Base-by-base conservation (phyloP, 2,329 filamentous ascomycete species). In the Hypoxylon sp. region DNA sequence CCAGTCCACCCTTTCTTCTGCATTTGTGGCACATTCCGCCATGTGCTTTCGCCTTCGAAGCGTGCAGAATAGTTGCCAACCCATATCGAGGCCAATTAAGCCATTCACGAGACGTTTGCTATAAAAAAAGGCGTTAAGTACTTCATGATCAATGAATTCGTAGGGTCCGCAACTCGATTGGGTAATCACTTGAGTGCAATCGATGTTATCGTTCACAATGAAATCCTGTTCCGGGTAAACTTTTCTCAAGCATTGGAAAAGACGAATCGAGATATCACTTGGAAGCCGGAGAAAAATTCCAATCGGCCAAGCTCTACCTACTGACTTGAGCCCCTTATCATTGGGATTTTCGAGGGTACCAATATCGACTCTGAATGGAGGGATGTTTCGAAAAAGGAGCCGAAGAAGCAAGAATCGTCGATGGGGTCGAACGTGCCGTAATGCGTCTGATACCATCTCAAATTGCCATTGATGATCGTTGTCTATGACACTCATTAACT, bases 251-350 rank as follows among this genome's bases (percentile, higher is more conserved):
- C 25, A 12, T 2, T 51, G 8, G 25, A 55, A 51, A 11, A 57
- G 19, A 3, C 19, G 17, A 26, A 51, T 7, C 16, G 51, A 38
- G 3, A 44, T 31, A 5, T 13, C 26, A 20, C 36, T 51, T 2
- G 55, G 46, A 12, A 57, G 46, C 2, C 32, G 12, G 11, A 27
- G 20, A 36, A 57, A 55, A 9, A 57, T 17, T 11, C n/a, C 16
- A 16, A 12, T 26, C 3, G 41, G 36, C 46, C 45, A 55, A 7
- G 15, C 8, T 6, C 34, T 9, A 8, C 27, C 19, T 1, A 55
- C 21, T 30, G 41, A 44, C 23, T 19, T 32, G 11, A 48, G 17
- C 19, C 27, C 37, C 9, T 35, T 29, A 21, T 13, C 7, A 15
- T 19, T 23, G 3, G 11, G 7, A 8, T 26, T 12, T 4, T 21